Evolutionary conservation across 2,329 filamentous ascomycete genomes (phyloP).

Genomic region (Arthrobotrys sphaeroides): DNA sequence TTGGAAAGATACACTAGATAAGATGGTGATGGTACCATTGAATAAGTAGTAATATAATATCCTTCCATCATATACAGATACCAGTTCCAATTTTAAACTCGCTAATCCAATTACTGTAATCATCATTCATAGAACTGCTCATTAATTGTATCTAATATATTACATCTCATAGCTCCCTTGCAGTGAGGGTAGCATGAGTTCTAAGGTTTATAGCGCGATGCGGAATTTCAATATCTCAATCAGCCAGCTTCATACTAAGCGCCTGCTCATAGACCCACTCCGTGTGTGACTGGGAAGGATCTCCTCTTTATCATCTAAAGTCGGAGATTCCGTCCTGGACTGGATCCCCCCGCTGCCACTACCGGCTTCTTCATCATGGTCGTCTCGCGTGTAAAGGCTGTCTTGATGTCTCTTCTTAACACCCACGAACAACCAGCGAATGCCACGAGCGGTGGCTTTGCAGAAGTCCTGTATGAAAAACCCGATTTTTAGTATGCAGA

Average conservation of each 20-base stretch:
- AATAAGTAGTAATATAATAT: slow-evolving; percentile 8
- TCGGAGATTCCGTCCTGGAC: slow-evolving; percentile 7
- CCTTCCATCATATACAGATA: background rate
- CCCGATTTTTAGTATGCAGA: slow-evolving; percentile 66
- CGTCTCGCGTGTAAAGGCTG: slow-evolving; percentile 60
- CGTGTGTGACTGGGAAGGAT: slow-evolving; percentile 35
- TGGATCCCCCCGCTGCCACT: slow-evolving; percentile 1
- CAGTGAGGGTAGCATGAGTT: background rate
- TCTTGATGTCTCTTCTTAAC: slow-evolving; percentile 70
- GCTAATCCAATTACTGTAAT: too few relatives aligned
- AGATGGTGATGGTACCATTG: background rate
- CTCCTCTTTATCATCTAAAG: slow-evolving; percentile 32
- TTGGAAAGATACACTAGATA: slow-evolving; percentile 1
- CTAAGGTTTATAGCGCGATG: background rate
- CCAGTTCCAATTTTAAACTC: too few relatives aligned
- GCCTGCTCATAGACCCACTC: slow-evolving; percentile 26
- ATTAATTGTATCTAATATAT: slow-evolving; percentile 6
- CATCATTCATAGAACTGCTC: background rate
- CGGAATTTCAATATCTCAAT: background rate
- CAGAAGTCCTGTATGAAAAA: slow-evolving; percentile 73
- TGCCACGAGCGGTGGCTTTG: slow-evolving; percentile 79
- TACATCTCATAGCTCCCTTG: slow-evolving; percentile 1
- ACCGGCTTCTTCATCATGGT: slow-evolving; percentile 12
- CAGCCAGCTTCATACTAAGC: background rate
- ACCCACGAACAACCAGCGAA: slow-evolving; percentile 83